phyloP scores from a whole-genome alignment of 352 stramenopile species.

The Phytopythium litorale region DNA sequence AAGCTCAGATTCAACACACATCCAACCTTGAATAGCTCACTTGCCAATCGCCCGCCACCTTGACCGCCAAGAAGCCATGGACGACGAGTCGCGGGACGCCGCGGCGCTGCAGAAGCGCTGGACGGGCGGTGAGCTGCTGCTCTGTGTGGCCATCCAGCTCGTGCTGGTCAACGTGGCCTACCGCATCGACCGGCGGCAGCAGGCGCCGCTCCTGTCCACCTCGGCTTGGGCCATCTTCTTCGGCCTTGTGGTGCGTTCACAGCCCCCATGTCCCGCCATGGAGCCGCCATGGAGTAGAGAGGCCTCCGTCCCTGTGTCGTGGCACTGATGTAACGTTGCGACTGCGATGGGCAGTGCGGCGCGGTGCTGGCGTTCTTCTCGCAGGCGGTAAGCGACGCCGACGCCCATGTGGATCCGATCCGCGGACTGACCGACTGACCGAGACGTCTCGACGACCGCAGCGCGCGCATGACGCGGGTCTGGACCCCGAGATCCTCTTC shows the following conservation, averaged over 20 bases:
- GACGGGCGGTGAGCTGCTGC: slow-evolving; percentile 55
- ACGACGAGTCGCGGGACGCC: slow-evolving; percentile 12
- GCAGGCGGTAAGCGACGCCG: slow-evolving; percentile 16
- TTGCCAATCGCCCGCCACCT: neutral
- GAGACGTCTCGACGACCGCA: slow-evolving; percentile 4
- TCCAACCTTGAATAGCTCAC: neutral
- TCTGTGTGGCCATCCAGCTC: slow-evolving; percentile 59
- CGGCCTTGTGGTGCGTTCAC: slow-evolving; percentile 25
- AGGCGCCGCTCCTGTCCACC: slow-evolving; percentile 49
- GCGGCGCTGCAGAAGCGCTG: slow-evolving; percentile 35
- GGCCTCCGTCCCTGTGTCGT: too few species aligned
- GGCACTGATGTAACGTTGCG: too few species aligned
- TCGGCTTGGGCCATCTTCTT: slow-evolving; percentile 64
- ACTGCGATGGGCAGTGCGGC: slow-evolving; percentile 23
- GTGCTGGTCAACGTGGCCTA: slow-evolving; percentile 62
- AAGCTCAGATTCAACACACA: neutral
- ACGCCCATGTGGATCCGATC: neutral
- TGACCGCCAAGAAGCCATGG: slow-evolving; percentile 7
- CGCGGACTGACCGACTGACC: neutral
- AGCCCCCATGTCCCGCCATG: too few species aligned
- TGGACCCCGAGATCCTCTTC: slow-evolving; percentile 66
- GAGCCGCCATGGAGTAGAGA: too few species aligned
- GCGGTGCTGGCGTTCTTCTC: slow-evolving; percentile 36
- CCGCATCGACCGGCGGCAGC: slow-evolving; percentile 46
- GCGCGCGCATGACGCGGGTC: slow-evolving; percentile 34